A percentile compares a stretch with the other conserved stretches of the same genome.
These are phyloP conservation scores for Thelephora aurantiotincta DNA, from an alignment of 768 basidiomycete species.

Conservation along the genomic window DNA sequence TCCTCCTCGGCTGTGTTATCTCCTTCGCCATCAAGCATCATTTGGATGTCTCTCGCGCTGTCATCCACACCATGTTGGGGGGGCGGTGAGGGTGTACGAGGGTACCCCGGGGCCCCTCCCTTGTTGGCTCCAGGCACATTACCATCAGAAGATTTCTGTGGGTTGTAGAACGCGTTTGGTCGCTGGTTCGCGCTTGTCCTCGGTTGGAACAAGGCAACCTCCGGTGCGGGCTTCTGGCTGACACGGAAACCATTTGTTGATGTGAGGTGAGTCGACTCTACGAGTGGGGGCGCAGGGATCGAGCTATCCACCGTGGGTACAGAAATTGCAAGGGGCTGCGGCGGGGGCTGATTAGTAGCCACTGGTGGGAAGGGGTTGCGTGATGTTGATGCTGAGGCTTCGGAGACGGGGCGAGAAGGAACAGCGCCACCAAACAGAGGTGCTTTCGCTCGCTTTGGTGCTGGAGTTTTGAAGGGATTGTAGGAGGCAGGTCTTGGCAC, in stretches of 20 bases:
- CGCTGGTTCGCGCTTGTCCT: conserved; percentile 33
- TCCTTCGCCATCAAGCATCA: conserved; percentile 9
- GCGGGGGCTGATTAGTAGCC: conserved; percentile 2
- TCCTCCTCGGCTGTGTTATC: conserved; percentile 4
- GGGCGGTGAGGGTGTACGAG: conserved; percentile 4
- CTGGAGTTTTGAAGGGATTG: conserved; percentile 11
- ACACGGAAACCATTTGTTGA: not conserved
- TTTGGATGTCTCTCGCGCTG: conserved; percentile 8
- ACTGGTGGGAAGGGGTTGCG: conserved; percentile 7
- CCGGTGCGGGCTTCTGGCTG: conserved; percentile 4
- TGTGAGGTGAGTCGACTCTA: conserved; percentile 1
- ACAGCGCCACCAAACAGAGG: conserved; percentile 22
- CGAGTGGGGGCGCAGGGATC: conserved; percentile 5
- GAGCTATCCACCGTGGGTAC: conserved; percentile 4
- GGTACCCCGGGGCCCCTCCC: conserved; percentile 7
- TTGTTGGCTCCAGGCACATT: too few species aligned
- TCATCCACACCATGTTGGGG: conserved; percentile 1
- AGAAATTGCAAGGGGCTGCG: not conserved
- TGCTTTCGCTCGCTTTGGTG: conserved; percentile 19
- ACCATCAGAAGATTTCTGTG: conserved; percentile 19
- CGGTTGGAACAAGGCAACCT: conserved; percentile 25
- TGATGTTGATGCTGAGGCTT: conserved; percentile 2
- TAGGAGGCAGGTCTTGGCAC: conserved; percentile 13
- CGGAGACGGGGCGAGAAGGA: conserved; percentile 5
- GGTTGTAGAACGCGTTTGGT: conserved; percentile 56